A percentile compares a stretch with the other conserved stretches of the same genome.
These are phyloP conservation scores for Trifolium fragiferum DNA, from an alignment of 306 rosid species.

Conservation along the genomic window DNA sequence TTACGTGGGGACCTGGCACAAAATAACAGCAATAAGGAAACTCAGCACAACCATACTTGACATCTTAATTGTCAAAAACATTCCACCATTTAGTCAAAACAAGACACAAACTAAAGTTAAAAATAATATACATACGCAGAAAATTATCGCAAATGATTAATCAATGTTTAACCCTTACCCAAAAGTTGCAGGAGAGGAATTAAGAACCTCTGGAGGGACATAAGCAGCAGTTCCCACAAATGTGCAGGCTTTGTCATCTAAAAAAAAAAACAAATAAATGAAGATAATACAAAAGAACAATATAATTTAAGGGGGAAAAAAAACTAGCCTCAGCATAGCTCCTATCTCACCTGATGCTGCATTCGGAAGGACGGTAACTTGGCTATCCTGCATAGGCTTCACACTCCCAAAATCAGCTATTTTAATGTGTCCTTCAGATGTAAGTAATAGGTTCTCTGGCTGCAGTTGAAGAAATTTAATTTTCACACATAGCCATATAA, in stretches of 20 bases:
- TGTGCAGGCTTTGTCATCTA: conserved; percentile 98
- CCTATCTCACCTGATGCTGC: conserved; percentile 82
- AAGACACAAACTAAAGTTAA: not conserved
- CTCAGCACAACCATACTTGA: conserved; percentile 10
- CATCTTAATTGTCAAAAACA: conserved; percentile 23
- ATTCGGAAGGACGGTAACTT: conserved; percentile 96
- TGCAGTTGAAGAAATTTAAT: conserved; percentile 54
- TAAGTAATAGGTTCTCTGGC: conserved; percentile 98
- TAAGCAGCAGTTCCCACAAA: conserved; percentile 99
- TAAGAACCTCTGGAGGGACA: conserved; percentile 99
- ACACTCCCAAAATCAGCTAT: conserved; percentile 99
- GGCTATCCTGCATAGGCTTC: conserved; percentile 96
- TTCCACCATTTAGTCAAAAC: conserved; percentile 6
- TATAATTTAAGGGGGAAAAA: conserved; percentile 10
- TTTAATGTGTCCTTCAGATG: conserved; percentile 89
- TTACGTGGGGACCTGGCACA: conserved; percentile 21
- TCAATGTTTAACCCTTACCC: conserved; percentile 60
- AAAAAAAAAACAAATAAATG: conserved; percentile 16
- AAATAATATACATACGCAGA: conserved; percentile 11
- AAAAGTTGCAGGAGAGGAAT: conserved; percentile 98
- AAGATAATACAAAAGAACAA: conserved; percentile 33
- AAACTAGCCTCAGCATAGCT: conserved; percentile 24
- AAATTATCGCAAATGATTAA: conserved; percentile 33
- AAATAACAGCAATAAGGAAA: conserved; percentile 34
- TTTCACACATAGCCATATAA: conserved; percentile 38